phyloP scores from a whole-genome alignment of 2,329 filamentous ascomycete species.

The Fonsecaea erecta region DNA sequence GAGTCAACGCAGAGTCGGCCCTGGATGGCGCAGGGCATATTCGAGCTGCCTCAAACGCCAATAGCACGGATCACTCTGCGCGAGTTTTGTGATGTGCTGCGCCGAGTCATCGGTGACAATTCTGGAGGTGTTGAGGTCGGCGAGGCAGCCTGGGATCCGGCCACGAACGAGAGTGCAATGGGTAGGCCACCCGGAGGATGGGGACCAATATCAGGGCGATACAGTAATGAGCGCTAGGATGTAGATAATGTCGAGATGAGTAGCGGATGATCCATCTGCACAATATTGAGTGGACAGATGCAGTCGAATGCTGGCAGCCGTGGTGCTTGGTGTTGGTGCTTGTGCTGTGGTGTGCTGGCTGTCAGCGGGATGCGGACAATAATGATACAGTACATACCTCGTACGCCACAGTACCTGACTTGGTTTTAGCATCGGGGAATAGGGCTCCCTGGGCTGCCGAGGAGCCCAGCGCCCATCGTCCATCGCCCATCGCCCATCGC shows the following conservation, averaged over 20 bases:
- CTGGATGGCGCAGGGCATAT: conserved; percentile 29
- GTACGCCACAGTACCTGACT: conserved; percentile 1
- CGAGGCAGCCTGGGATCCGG: conserved; percentile 20
- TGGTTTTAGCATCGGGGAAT: conserved; percentile 5
- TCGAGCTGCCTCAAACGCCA: conserved; percentile 17
- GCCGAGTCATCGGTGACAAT: conserved; percentile 20
- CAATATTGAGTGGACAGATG: conserved; percentile 4
- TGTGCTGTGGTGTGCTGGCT: conserved; percentile 5
- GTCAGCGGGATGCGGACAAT: conserved; percentile 24
- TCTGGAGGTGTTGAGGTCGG: conserved; percentile 10
- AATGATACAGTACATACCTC: no score
- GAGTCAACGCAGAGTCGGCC: conserved; percentile 29
- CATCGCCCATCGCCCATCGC: background rate
- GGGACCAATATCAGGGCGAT: background rate
- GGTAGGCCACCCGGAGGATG: background rate
- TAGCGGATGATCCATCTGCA: conserved; percentile 1
- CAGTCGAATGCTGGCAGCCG: conserved; percentile 19
- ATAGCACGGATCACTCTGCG: conserved; percentile 17
- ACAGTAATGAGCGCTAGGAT: background rate
- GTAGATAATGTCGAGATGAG: conserved; percentile 6
- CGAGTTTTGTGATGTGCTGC: conserved; percentile 20
- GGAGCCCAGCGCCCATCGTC: background rate
- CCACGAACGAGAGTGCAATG: conserved; percentile 13
- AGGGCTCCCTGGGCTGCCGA: conserved; percentile 27
- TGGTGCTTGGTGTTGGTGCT: no score